phyloP scores from a whole-genome alignment of 148 eudicot species.

The Silene conica region DNA sequence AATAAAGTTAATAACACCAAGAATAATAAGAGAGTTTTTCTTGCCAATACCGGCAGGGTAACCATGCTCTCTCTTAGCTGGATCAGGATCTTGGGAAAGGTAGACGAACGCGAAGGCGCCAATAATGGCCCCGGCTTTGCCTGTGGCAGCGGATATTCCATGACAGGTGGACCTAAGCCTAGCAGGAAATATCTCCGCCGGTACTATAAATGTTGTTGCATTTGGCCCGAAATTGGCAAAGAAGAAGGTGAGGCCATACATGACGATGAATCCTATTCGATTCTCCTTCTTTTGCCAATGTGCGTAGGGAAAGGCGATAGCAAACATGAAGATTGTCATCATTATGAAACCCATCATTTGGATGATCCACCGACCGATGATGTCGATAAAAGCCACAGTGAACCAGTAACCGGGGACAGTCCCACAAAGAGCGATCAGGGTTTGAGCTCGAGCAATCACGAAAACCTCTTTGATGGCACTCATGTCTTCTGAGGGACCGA shows the following conservation, averaged over 20 bases:
- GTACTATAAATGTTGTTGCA: constrained; percentile 57
- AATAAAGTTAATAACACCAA: constrained; percentile 38
- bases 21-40: constrained; percentile 41
- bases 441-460: constrained; percentile 51
- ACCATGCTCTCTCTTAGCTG: constrained; percentile 33
- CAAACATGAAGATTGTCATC: constrained; percentile 79
- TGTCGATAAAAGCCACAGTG: constrained; percentile 49
- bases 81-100: constrained; percentile 36
- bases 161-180: constrained; percentile 56
- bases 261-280: constrained; percentile 44
- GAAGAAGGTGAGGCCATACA: constrained; percentile 55
- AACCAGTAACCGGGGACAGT: constrained; percentile 77
- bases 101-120: constrained; percentile 60
- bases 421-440: constrained; percentile 56
- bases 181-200: constrained; percentile 60
- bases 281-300: constrained; percentile 37
- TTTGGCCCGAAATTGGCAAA: constrained; percentile 66
- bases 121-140: constrained; percentile 56
- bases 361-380: constrained; percentile 48
- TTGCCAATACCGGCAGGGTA: constrained; percentile 58
- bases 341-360: constrained; percentile 59
- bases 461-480: constrained; percentile 54
- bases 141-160: constrained; percentile 61
- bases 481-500: constrained; percentile 44
- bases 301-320: constrained; percentile 52